Evolutionary conservation across 306 rosid genomes (phyloP), one percentile per base, ranked within the genome.

Genomic region (Prunus kanzakura): DNA sequence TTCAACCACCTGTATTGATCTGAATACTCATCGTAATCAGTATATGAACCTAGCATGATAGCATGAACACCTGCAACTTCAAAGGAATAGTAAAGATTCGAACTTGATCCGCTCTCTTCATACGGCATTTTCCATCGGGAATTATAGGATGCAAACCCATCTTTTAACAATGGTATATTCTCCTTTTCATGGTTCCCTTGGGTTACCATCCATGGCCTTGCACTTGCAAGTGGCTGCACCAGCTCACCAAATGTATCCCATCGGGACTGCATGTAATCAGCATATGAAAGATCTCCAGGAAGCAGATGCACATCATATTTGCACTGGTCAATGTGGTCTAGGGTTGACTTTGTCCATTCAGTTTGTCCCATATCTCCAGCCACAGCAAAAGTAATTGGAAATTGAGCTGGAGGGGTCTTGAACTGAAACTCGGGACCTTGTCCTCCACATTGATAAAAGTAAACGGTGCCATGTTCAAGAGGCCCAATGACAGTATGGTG

Each of bases 141-240:
- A 77, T 94, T 92, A 72, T 87, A 94, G 6, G 98, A 84, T 62
- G 72, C 35, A 84, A 94, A 94, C 14, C 91, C 95, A 79, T 88
- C 91, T 81, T 85, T 86, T 16, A 92, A 67, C 49, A 92, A 71
- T 5, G 86, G 89, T 76, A 94, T 85, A 49, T 11, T 49, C 80
- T 94, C 98, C 77, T 84, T 85, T 78, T 94, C 98, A 82, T 91
- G 97, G 81, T 94, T 94, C 72, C 98, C 98, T 72, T 92, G 88
- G 9, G 98, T 94, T 60, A 94, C 98, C 98, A 94, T 94, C 97
- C 97, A 92, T 8, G 98, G 98, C 73, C 91, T 86, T 3, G 89
- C 64, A 79, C 98, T 92, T 30, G 98, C 98, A 67, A 91, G 95
- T 25, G 96, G 98, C 96, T 94, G 90, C 77, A 94, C 93, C 12